phyloP scores from a whole-genome alignment of 257 asterid genomes.

The Misopates orontium region DNA sequence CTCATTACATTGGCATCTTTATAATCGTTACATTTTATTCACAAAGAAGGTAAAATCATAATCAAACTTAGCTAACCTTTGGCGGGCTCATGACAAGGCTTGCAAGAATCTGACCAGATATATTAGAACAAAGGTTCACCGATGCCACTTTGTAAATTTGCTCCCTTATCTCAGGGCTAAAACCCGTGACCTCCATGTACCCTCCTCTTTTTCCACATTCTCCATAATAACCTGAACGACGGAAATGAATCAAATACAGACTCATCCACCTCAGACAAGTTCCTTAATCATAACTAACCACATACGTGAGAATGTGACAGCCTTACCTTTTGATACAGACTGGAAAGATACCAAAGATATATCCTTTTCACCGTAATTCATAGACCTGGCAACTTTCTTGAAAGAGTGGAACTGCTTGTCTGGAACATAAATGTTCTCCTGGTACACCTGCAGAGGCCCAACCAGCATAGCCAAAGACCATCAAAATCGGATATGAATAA shows the following conservation, averaged over 20 bases:
- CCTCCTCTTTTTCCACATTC: constrained; percentile 99
- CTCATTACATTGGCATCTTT: no score
- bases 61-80: constrained; percentile 46
- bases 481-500: constrained; percentile 2
- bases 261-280: constrained; percentile 6
- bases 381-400: constrained; percentile 73
- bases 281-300: constrained; percentile 9
- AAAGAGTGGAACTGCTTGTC: constrained; percentile 95
- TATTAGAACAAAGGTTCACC: constrained; percentile 89
- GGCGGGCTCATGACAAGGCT: constrained; percentile 97
- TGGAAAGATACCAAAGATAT: constrained; percentile 82
- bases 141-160: constrained; percentile 95
- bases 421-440: constrained; percentile 87
- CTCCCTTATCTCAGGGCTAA: constrained; percentile 78
- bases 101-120: constrained; percentile 95
- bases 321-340: constrained; percentile 88
- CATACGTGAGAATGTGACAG: neutral
- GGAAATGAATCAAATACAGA: constrained; percentile 19
- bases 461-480: constrained; percentile 12
- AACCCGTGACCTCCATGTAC: constrained; percentile 95
- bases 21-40: no score
- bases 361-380: constrained; percentile 89
- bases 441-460: constrained; percentile 71
- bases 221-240: constrained; percentile 72
- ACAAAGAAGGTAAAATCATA: no score